Conservation (phyloP, 1,139 yeast species). For the Scheffersomyces segobiensis region DNA sequence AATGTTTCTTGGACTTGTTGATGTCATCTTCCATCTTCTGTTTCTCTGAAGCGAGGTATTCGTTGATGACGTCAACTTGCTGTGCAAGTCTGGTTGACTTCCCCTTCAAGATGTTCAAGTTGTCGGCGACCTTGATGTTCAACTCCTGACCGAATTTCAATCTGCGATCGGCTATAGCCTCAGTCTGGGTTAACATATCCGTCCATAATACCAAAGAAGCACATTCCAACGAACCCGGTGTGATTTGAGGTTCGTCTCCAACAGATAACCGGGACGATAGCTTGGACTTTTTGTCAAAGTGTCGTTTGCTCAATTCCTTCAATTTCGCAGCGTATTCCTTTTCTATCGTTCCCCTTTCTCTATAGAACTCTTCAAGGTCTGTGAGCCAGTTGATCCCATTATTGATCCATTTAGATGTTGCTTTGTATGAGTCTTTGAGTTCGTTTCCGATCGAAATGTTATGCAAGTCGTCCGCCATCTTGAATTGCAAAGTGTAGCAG, state of each 20-base stretch:
- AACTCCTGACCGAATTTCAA: constrained; percentile 62
- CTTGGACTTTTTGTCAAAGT: constrained; percentile 75
- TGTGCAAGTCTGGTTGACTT: constrained; percentile 57
- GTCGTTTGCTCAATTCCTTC: constrained; percentile 63
- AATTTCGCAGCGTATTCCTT: constrained; percentile 77
- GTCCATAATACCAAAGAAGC: constrained; percentile 96
- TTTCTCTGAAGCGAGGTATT: constrained; percentile 57
- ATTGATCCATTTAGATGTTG: constrained; percentile 73
- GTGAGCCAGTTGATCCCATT: constrained; percentile 73
- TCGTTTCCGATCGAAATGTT: constrained; percentile 58
- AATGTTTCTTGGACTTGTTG: constrained; percentile 67
- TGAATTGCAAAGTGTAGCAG: not conserved
- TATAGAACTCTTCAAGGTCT: constrained; percentile 81
- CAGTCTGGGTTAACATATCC: constrained; percentile 83
- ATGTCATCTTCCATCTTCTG: constrained; percentile 65
- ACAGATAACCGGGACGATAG: constrained; percentile 71
- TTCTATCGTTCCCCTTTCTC: constrained; percentile 79
- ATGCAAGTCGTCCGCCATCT: not conserved
- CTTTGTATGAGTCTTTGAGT: constrained; percentile 74
- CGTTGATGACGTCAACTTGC: constrained; percentile 60
- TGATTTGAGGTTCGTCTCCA: constrained; percentile 86
- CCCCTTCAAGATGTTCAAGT: constrained; percentile 53
- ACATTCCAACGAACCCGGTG: constrained; percentile 93
- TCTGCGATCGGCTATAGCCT: constrained; percentile 72
- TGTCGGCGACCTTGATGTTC: constrained; percentile 60